Evolutionary conservation across 73 alveolate genomes (phyloP).

Genomic region (Paramecium biaurelia): DNA sequence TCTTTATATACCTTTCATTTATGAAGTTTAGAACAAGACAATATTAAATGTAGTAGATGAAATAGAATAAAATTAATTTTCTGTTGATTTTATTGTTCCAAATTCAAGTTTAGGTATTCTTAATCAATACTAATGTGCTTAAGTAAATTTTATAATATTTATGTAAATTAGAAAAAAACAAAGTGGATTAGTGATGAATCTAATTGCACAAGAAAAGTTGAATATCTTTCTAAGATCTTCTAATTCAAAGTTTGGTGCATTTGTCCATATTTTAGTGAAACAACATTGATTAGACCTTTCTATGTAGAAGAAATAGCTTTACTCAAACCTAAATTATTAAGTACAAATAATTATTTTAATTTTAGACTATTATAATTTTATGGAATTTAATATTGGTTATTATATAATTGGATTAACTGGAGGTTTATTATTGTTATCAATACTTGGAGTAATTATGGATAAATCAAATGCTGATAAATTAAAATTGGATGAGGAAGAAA

Average conservation of each 20-base stretch:
- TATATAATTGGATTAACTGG: neutral
- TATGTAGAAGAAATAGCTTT: neutral
- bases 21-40: neutral
- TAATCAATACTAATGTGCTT: neutral
- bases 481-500: neutral
- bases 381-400: neutral
- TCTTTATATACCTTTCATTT: neutral
- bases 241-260: neutral
- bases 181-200: neutral
- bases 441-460: neutral
- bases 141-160: neutral
- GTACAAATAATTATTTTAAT: neutral
- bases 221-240: neutral
- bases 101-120: neutral
- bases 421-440: neutral
- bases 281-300: neutral
- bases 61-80: neutral
- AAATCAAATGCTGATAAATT: neutral
- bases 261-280: neutral
- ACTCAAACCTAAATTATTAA: neutral
- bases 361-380: neutral
- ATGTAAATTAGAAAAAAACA: neutral
- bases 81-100: neutral
- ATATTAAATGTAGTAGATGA: neutral
- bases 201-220: neutral